Percentiles rank a stretch among this genome's conserved stretches.
These are phyloP conservation scores for Acer yangbiense DNA, from an alignment of 345 rosid genomes.

Conservation along the genomic window DNA sequence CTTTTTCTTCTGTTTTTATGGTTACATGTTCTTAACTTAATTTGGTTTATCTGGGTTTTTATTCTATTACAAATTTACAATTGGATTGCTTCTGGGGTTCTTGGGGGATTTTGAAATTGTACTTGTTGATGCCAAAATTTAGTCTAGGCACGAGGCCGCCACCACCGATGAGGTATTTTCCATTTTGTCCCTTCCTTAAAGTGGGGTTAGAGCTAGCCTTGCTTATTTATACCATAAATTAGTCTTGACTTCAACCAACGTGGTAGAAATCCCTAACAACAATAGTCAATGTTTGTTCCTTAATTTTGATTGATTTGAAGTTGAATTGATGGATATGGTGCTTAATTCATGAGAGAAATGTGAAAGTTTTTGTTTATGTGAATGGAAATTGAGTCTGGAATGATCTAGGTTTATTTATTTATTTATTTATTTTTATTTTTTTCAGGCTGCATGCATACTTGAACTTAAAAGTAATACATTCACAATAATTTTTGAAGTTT, in stretches of 20 bases:
- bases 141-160: too few species aligned
- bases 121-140: too few species aligned
- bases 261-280: too few species aligned
- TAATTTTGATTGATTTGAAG: neutral
- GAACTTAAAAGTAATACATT: neutral
- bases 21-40: too few species aligned
- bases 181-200: too few species aligned
- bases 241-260: too few species aligned
- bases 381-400: too few species aligned
- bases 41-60: neutral
- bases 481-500: neutral
- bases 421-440: too few species aligned
- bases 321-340: conserved; percentile 2
- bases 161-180: too few species aligned
- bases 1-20: neutral
- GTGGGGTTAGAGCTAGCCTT: too few species aligned
- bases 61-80: neutral
- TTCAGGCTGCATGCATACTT: neutral
- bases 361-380: neutral
- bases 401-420: neutral
- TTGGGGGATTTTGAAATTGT: neutral
- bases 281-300: neutral
- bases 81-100: neutral
- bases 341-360: neutral
- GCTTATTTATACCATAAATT: too few species aligned